Base-by-base conservation (phyloP, 1,139 yeast genomes). In the Lodderomyces pseudojiufengensis region DNA sequence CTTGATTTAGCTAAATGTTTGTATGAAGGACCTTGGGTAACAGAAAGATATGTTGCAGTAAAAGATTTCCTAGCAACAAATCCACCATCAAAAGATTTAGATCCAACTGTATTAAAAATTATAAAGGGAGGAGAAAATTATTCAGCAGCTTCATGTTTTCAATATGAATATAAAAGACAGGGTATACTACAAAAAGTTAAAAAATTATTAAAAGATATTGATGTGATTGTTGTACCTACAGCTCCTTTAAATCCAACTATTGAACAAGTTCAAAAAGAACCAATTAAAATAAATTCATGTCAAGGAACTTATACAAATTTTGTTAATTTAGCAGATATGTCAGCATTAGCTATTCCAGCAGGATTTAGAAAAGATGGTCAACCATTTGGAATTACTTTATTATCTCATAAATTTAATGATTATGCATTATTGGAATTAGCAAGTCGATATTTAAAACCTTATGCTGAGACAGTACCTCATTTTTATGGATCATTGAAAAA, bases 21-120 rank as follows among this genome's bases (percentile, higher is more conserved):
- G 30, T 92, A 92, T 58, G 97, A 90, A 52, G 98, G 98, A 39
- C 86, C 97, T n/a, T 92, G 98, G 98, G 97, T 92, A 9, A 85
- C 95, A 20, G 98, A 92, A 65, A 77, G 98, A 48, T 88, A 80
- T 62, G 78, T 87, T 44, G 96, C 96, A 13, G 76, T 80, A 27
- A 76, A 78, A 48, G 85, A 82, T 27, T 85, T 88, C 52, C 70
- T 85, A 39, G 73, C 70, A n/a, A 65, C 85, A 13, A 74, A 79
- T 48, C 90, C 92, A n/a, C 86, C 92, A 24, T 73, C 65, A 31
- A 68, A 73, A 28, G 66, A 78, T 38, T 67, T 90, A 52, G 96
- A 92, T 58, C 94, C 95, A 31, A 84, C 87, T 7, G 97, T 90
- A n/a, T 59, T 70, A 31, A 59, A 70, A 24, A 87, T 92, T 54